Base-by-base conservation (phyloP, 441 rosid genomes). In the Biscutella auriculata region DNA sequence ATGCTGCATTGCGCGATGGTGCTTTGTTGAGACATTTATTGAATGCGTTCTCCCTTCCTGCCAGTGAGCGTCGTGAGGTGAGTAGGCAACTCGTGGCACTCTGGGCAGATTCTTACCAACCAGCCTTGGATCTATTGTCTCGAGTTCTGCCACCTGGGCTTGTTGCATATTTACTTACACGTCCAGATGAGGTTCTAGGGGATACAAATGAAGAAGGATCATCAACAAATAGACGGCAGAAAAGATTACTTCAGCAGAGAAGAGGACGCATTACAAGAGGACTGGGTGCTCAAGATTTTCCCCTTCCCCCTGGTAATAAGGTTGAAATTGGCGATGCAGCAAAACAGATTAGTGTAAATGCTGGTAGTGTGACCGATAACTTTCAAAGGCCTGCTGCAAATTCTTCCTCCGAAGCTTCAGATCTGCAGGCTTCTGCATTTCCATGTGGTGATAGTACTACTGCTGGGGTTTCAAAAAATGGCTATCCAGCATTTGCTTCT, bases 91-190 rank as follows among this genome's bases (percentile, higher is more conserved):
- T 95, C 82, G 99, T 95, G 57, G 99, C 99, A 66, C 88, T 95
- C 48, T 95, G 99, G 99, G 99, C 99, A 10, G 99, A 95, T 79
- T 95, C 99, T 53, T 91, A 95, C 74, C 97, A 88, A 71, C 99
- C 99, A 48, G 95, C 99, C 57, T 74, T 91, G 62, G 88, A 86
- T 67, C 73, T 91, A 47, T 65, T 91, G 53, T 91, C 98, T 48
- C 83, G 99, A 71, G 90, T 88, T 76, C 75, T 95, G 67, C 99
- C 99, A 54, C 99, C 99, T 35, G 99, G 99, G 48, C 95, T 88
- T 73, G 99, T 91, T 80, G 99, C 99, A 63, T 95, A 95, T 82
- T 79, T 95, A 82, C 93, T 76, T 67, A 90, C 99, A 23, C 89
- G 95, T 57, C 76, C 91, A 39, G 97, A 81, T 50, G 90, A 74